Evolutionary conservation across 2,329 filamentous ascomycete species (phyloP), one percentile per base, ranked within the genome.

Genomic region (Arthrobotrys sphaeroides): DNA sequence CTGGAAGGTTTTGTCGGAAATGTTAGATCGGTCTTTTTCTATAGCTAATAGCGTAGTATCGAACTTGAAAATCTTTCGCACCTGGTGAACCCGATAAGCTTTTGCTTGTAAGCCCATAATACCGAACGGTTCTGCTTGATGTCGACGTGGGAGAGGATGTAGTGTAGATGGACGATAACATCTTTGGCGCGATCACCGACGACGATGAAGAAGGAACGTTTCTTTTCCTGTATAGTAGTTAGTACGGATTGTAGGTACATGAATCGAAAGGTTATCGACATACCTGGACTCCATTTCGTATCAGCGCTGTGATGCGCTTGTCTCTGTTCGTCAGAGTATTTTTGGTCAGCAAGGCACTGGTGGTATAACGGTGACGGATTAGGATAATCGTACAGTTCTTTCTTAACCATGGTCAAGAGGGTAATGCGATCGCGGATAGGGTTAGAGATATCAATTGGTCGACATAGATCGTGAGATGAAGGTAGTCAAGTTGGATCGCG

Each of bases 51-150:
- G 13, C 1, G 5, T 24, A n/a, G 33, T 42, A 5, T 45, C 1
- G 7, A 16, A 10, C 6, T 51, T 12, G 24, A 28, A 7, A 7
- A 33, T n/a, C 18, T 18, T 31, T 22, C 12, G 24, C 79, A 88
- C 87, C 87, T 93, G 31, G 93, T 96, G 82, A 98, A 98, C 57
- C 93, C 94, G 31, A 99, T 85, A 9, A 99, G 87, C 83, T 99
- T 95, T 83, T 96, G 96, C 87, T 98, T 98, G 86, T 99, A 99
- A 18, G 95, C 94, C 95, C 95, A 99, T 9, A 99, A 85, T 2
- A 99, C 93, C 10, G 92, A 95, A 83, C 98, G 98, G 85, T 95
- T 96, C 83, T 96, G 89, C 84, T 96, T 96, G 78, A 97, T 88
- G 82, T 97, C 92, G 81, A 91, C 90, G 79, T 89, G 91, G 59